A percentile compares a stretch with the other conserved stretches of the same genome.
These are phyloP conservation scores for Castanopsis chinensis DNA, from an alignment of 306 rosid species.

Conservation along the genomic window DNA sequence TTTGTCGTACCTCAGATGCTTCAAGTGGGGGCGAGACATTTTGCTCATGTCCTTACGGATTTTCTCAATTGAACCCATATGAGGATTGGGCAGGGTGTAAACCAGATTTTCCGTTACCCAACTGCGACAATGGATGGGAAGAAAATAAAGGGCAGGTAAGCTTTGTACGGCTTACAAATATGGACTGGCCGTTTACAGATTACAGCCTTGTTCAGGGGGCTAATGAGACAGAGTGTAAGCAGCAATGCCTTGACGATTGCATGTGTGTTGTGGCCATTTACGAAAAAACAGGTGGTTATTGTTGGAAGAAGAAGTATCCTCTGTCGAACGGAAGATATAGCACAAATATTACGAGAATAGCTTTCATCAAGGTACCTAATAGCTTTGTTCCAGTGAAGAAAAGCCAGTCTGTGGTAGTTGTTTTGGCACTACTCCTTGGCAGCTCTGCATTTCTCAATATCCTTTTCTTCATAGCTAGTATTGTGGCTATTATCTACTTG, in stretches of 20 bases:
- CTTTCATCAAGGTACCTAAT: slow-evolving; percentile 1
- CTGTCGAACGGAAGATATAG: slow-evolving; percentile 24
- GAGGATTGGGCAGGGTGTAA: no score
- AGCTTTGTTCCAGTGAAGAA: neutral
- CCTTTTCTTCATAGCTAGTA: neutral
- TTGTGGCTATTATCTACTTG: neutral
- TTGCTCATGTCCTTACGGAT: no score
- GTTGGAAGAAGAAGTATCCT: slow-evolving; percentile 31
- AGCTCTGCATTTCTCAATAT: slow-evolving; percentile 30
- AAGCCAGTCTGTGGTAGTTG: slow-evolving; percentile 1
- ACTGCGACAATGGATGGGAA: no score
- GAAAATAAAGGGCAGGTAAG: neutral
- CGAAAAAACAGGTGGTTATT: fast-evolving
- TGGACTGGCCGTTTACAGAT: no score
- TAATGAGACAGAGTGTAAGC: neutral
- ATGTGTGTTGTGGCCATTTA: slow-evolving; percentile 1
- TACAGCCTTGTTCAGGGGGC: no score
- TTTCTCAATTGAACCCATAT: no score
- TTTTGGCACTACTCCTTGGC: slow-evolving; percentile 26
- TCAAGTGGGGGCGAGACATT: no score
- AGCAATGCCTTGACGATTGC: slow-evolving; percentile 15
- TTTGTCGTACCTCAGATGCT: no score
- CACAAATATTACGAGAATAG: neutral
- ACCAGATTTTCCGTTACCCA: no score
- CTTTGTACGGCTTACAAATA: no score